A percentile compares a stretch with the other conserved stretches of the same genome.
Conservation (phyloP, 1,284 basidiomycete genomes). For the Malassezia pachydermatis region DNA sequence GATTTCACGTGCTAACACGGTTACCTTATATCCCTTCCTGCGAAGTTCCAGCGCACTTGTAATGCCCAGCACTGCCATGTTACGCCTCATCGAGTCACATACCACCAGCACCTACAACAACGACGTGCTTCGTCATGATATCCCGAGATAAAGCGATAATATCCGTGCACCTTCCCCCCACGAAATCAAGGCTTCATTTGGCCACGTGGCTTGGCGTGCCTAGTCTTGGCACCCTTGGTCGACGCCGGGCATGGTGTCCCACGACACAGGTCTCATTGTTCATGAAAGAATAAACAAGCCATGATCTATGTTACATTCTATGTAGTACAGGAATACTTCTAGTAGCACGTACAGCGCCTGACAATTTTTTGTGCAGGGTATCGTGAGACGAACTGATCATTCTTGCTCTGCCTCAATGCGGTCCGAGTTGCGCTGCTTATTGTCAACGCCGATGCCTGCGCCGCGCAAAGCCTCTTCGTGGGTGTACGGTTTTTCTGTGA, state of each 20-base stretch:
- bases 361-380: no score
- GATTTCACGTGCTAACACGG: slow-evolving; percentile 59
- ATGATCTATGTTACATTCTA: no score
- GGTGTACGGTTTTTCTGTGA: slow-evolving; percentile 42
- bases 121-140: slow-evolving; percentile 13
- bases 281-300: no score
- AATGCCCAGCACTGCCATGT: slow-evolving; percentile 50
- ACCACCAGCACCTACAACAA: slow-evolving; percentile 35
- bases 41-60: slow-evolving; percentile 50
- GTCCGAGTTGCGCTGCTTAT: slow-evolving; percentile 26
- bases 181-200: no score
- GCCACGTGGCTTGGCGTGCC: no score
- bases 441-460: slow-evolving; percentile 42
- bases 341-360: no score
- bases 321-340: no score
- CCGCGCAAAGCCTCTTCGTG: slow-evolving; percentile 39
- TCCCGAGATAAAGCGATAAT: neutral
- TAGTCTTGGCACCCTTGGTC: no score
- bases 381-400: no score
- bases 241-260: no score
- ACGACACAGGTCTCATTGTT: no score
- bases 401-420: slow-evolving; percentile 9
- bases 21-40: slow-evolving; percentile 53
- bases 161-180: no score
- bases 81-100: neutral